Percentiles rank a stretch among this genome's conserved stretches.
These are phyloP conservation scores for Candida ipomoeae DNA, from an alignment of 805 yeast species.

Conservation along the genomic window DNA sequence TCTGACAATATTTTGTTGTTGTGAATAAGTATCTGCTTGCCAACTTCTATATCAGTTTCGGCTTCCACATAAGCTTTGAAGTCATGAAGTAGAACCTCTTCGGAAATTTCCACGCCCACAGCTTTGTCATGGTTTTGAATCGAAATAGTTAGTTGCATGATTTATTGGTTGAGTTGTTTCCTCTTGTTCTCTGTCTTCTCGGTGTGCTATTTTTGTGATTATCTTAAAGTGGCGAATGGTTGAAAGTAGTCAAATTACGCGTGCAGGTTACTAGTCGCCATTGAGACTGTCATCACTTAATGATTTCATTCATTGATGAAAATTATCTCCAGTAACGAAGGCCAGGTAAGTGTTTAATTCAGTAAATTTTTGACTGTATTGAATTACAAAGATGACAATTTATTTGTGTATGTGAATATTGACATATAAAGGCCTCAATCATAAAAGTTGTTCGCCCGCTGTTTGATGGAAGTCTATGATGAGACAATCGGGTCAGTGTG, in stretches of 20 bases:
- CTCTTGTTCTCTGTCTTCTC: background rate
- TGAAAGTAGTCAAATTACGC: background rate
- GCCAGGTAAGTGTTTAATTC: background rate
- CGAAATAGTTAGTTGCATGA: slow-evolving; percentile 18
- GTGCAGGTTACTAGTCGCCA: background rate
- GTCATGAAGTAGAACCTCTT: slow-evolving; percentile 60
- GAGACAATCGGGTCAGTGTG: too few species aligned
- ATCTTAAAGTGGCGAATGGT: background rate
- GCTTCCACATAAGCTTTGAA: slow-evolving; percentile 69
- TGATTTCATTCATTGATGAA: background rate
- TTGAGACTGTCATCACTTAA: background rate
- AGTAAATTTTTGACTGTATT: background rate
- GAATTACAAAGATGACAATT: background rate
- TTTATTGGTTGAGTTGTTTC: background rate
- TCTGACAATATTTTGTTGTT: slow-evolving; percentile 41
- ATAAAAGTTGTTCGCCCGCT: too few species aligned
- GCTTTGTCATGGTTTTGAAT: slow-evolving; percentile 21
- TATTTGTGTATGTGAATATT: background rate
- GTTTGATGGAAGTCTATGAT: background rate
- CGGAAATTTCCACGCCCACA: slow-evolving; percentile 57
- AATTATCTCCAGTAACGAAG: background rate
- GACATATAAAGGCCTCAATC: background rate
- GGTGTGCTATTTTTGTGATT: background rate
- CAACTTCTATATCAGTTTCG: slow-evolving; percentile 53
- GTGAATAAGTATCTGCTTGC: slow-evolving; percentile 45